A percentile compares a stretch with the other conserved stretches of the same genome.
These are phyloP conservation scores for Aspergillus ibericus DNA, from an alignment of 2,329 filamentous ascomycete genomes.

Conservation along the genomic window DNA sequence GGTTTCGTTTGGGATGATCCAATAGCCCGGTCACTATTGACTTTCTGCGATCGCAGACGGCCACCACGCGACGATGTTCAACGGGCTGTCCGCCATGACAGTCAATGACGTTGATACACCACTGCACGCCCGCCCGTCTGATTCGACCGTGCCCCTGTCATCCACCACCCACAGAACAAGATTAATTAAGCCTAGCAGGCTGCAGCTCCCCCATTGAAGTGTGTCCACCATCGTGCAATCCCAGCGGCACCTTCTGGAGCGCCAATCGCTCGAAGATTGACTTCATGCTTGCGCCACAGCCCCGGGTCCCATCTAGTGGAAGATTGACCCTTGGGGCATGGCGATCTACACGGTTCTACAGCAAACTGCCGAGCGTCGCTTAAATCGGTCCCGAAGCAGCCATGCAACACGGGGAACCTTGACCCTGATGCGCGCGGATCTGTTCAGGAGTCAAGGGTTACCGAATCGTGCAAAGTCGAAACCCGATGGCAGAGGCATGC, in stretches of 20 bases:
- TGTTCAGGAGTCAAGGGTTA: background rate
- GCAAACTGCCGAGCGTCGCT: background rate
- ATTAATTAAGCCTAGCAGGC: background rate
- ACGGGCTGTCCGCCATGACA: background rate
- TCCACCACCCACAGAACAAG: background rate
- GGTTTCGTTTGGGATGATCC: background rate
- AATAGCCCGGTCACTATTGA: background rate
- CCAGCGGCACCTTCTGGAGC: background rate
- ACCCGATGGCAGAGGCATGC: background rate
- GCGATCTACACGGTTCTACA: background rate
- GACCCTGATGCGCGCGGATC: background rate
- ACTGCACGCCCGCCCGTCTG: background rate
- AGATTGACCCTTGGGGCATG: background rate
- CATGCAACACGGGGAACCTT: background rate
- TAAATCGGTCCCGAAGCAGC: background rate
- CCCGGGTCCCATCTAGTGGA: background rate
- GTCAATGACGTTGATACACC: conserved; percentile 11
- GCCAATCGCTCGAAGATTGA: conserved; percentile 7
- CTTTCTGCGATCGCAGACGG: background rate
- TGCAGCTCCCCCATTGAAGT: background rate
- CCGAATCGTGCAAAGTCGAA: background rate
- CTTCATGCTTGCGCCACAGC: conserved; percentile 16
- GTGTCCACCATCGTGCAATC: background rate
- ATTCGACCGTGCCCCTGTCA: background rate
- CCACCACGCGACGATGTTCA: background rate